These are phyloP conservation scores for Colletotrichum destructivum DNA, from an alignment of 2,329 filamentous ascomycete species.

Conservation along the genomic window DNA sequence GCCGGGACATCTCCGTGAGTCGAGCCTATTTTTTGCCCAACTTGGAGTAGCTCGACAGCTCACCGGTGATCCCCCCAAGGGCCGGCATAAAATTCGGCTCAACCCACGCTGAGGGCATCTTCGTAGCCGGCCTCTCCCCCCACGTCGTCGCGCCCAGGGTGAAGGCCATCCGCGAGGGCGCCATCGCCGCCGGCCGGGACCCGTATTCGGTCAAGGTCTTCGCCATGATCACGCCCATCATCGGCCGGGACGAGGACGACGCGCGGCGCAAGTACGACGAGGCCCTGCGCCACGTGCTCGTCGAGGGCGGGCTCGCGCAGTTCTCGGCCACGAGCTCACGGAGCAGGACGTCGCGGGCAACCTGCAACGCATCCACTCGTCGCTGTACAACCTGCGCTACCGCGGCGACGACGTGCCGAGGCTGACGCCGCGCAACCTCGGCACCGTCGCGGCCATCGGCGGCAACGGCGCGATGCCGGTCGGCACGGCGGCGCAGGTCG, in stretches of 20 bases:
- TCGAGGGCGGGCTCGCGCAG: slow-evolving; percentile 68
- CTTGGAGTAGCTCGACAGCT: neutral
- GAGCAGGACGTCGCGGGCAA: slow-evolving; percentile 66
- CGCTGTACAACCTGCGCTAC: slow-evolving; percentile 64
- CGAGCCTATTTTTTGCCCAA: neutral
- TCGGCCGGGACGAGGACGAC: slow-evolving; percentile 66
- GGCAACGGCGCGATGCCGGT: slow-evolving; percentile 54
- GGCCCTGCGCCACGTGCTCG: slow-evolving; percentile 65
- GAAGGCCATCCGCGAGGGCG: slow-evolving; percentile 66
- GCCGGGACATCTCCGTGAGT: slow-evolving; percentile 66
- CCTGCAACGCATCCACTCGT: slow-evolving; percentile 64
- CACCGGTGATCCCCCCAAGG: slow-evolving; percentile 37
- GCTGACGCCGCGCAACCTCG: slow-evolving; percentile 60
- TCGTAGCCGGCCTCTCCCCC: slow-evolving; percentile 69
- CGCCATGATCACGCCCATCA: slow-evolving; percentile 64
- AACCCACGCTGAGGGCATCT: slow-evolving; percentile 73
- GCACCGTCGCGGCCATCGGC: slow-evolving; percentile 58
- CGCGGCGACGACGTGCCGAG: slow-evolving; percentile 59
- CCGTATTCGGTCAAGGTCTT: slow-evolving; percentile 71
- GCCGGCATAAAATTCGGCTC: slow-evolving; percentile 71
- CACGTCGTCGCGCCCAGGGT: slow-evolving; percentile 65
- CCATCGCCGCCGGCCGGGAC: slow-evolving; percentile 66
- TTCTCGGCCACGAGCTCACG: slow-evolving; percentile 71
- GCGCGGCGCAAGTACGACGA: slow-evolving; percentile 67
- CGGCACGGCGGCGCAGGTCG: slow-evolving; percentile 58